Base-by-base conservation (phyloP, 495 filamentous ascomycete genomes). In the Aspergillus sclerotiicarbonarius region DNA sequence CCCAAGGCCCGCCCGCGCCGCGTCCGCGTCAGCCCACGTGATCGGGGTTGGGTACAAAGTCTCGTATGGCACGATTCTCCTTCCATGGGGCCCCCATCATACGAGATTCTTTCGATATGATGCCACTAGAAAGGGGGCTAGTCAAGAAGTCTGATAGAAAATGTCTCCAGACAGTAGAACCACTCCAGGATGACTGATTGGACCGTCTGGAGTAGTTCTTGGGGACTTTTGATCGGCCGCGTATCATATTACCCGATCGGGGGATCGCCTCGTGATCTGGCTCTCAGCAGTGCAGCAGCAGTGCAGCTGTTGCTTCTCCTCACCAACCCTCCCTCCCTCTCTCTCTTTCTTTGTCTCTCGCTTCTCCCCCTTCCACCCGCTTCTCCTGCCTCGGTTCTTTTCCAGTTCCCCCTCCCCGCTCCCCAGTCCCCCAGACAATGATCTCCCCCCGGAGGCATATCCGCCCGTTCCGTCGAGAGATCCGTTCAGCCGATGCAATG, bases 11-110 rank as follows among this genome's bases (percentile, higher is more conserved):
- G 25, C 32, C 46, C 44, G 44, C 44, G 54, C 54, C 54, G 54
- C 54, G 54, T 49, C 54, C 54, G 54, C 31, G 54, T 56, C 54
- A 46, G 43, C 31, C 18, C 54, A 56, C 54, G 54, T 56, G 54
- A 56, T 49, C 54, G 47, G 46, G 25, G 54, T 37, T 56, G 44
- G 54, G 54, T 32, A 37, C 41, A 43, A 41, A 12, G 37, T 6
- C 37, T 8, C 48, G 21, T 8, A 25, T 25, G 48, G 25, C 8
- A 51, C 9, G 21, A 29, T 18, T 46, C 5, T 45, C 35, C 4
- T 6, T 12, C 33, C 25, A 25, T 25, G 25, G 25, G 25, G 25
- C 5, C 2, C 25, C 25, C 25, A 25, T 25, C 25, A 25, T 25
- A 25, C 25, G 25, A 25, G 25, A 25, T 25, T 25, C 25, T 25